Percentiles rank a stretch among this genome's conserved stretches.
Conservation (phyloP, 2,329 filamentous ascomycete species). For the Diaporthe sp. region DNA sequence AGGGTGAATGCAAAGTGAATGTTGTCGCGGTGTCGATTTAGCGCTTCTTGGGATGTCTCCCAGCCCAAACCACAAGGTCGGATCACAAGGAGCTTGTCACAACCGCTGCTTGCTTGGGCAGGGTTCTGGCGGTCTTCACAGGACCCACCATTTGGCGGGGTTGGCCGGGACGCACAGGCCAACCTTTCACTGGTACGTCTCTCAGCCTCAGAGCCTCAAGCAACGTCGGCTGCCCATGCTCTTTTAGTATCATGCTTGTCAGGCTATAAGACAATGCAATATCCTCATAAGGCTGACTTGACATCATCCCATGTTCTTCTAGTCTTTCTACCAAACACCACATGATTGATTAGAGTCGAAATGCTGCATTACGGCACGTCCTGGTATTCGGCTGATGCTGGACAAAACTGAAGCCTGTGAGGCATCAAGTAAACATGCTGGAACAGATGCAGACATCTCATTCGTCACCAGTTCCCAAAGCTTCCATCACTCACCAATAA, state of each 20-base stretch:
- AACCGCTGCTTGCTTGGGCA: slow-evolving; percentile 2
- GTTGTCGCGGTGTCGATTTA: slow-evolving; percentile 1
- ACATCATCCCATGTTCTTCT: slow-evolving; percentile 9
- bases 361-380: neutral
- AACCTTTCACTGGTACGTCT: neutral
- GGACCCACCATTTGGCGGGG: slow-evolving; percentile 13
- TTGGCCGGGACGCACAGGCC: slow-evolving; percentile 15
- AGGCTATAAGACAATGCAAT: slow-evolving; percentile 19
- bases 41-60: slow-evolving; percentile 22
- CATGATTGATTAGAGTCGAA: too few species aligned
- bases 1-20: slow-evolving; percentile 4
- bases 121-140: neutral
- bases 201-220: slow-evolving; percentile 10
- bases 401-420: neutral
- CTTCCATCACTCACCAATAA: too few species aligned
- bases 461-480: neutral
- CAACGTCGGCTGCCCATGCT: slow-evolving; percentile 3
- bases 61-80: slow-evolving; percentile 1
- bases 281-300: slow-evolving; percentile 14
- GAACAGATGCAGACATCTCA: too few species aligned
- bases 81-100: neutral
- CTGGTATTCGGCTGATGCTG: too few species aligned
- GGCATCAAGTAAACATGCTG: neutral
- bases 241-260: neutral
- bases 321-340: neutral